phyloP scores from a whole-genome alignment of 352 stramenopile genomes.

The Phytophthora tubulina region DNA sequence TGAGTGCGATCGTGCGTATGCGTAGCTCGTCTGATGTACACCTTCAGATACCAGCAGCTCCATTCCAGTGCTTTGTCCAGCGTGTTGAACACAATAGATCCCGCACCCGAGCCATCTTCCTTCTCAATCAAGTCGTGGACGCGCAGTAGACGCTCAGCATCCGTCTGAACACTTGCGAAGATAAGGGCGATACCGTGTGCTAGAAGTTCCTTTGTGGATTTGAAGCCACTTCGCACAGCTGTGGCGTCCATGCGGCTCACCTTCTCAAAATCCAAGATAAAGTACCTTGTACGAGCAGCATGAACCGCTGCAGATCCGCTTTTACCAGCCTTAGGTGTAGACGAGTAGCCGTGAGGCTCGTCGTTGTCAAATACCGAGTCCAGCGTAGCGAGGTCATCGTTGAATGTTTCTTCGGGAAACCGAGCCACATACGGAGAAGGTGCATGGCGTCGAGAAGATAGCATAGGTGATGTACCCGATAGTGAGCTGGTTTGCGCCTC shows the following conservation, averaged over 20 bases:
- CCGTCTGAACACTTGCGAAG: conserved; percentile 74
- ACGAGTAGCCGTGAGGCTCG: conserved; percentile 51
- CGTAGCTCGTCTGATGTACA: too few relatives aligned
- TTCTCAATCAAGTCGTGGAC: conserved; percentile 86
- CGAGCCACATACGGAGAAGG: conserved; percentile 44
- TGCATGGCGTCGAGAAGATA: conserved; percentile 26
- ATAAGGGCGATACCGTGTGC: conserved; percentile 78
- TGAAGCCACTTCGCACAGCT: conserved; percentile 88
- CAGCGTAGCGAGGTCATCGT: conserved; percentile 68
- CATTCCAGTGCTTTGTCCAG: conserved; percentile 87
- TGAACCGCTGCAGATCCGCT: conserved; percentile 51
- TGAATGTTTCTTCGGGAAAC: conserved; percentile 39
- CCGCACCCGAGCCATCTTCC: conserved; percentile 53
- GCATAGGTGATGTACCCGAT: conserved; percentile 30
- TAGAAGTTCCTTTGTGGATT: conserved; percentile 85
- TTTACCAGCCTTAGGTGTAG: conserved; percentile 41
- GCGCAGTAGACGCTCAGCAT: conserved; percentile 78
- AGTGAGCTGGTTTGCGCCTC: conserved; percentile 40
- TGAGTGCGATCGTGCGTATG: too few relatives aligned
- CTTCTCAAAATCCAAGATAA: conserved; percentile 91
- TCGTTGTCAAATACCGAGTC: conserved; percentile 62
- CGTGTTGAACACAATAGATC: conserved; percentile 85
- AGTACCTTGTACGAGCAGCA: conserved; percentile 84
- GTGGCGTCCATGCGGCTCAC: conserved; percentile 92
- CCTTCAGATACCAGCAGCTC: conserved; percentile 81